Evolutionary conservation across 2,329 filamentous ascomycete species (phyloP).

Genomic region (Colletotrichum sp.): DNA sequence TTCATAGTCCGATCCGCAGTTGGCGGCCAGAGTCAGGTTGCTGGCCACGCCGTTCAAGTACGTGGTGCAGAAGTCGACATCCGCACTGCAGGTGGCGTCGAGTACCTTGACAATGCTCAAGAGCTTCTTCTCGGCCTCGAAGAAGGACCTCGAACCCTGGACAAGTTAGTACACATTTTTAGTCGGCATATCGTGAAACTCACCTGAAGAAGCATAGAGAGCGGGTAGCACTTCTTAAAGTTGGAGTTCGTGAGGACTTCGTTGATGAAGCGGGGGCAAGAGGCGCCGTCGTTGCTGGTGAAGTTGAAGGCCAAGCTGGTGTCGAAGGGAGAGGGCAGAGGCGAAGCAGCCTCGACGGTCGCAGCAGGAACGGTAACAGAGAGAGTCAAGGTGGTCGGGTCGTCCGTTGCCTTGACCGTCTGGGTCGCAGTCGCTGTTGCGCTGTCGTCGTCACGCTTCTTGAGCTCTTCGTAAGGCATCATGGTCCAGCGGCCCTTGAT

Average conservation of each 20-base stretch:
- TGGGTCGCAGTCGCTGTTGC: background rate
- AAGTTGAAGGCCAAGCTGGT: constrained; percentile 68
- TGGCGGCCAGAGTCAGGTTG: constrained; percentile 64
- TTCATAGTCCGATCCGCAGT: constrained; percentile 76
- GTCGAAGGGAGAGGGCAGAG: constrained; percentile 72
- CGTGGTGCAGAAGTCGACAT: constrained; percentile 67
- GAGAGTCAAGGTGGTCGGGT: constrained; percentile 8
- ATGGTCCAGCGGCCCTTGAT: constrained; percentile 25
- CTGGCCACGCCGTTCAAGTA: constrained; percentile 70
- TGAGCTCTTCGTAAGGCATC: constrained; percentile 22
- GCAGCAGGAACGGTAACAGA: constrained; percentile 25
- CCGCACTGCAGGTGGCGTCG: constrained; percentile 76
- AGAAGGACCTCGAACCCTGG: constrained; percentile 84
- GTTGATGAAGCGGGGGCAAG: constrained; percentile 72
- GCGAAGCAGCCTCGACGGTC: constrained; percentile 35
- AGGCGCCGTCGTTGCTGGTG: constrained; percentile 50
- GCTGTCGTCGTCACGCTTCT: constrained; percentile 29
- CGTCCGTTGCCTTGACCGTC: background rate
- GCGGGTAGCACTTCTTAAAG: constrained; percentile 78
- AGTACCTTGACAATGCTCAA: constrained; percentile 78
- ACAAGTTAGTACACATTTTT: constrained; percentile 23
- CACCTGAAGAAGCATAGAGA: constrained; percentile 85
- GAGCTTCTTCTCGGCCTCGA: constrained; percentile 75
- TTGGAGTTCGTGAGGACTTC: constrained; percentile 68
- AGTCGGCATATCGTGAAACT: constrained; percentile 27